phyloP scores from a whole-genome alignment of 768 basidiomycete genomes.

The Lyophyllum decastes region DNA sequence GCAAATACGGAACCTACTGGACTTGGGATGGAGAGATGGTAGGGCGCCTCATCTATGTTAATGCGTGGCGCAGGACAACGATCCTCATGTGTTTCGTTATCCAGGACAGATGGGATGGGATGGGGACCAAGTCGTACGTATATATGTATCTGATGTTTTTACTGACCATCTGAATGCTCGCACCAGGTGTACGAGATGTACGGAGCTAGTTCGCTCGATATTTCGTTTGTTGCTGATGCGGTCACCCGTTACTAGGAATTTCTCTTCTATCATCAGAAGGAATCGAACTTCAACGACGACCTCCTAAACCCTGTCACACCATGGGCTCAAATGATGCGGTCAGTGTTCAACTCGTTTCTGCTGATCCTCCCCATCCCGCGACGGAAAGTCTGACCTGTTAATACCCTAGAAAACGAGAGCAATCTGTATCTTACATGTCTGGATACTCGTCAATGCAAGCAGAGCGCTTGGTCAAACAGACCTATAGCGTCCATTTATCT shows the following conservation, averaged over 20 bases:
- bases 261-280: constrained; percentile 82
- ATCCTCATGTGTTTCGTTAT: constrained; percentile 8
- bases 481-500: constrained; percentile 78
- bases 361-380: background rate
- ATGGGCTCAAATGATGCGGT: constrained; percentile 79
- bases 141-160: constrained; percentile 23
- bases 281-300: constrained; percentile 60
- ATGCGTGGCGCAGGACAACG: constrained; percentile 5
- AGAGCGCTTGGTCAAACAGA: constrained; percentile 78
- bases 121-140: constrained; percentile 84
- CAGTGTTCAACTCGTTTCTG: constrained; percentile 20
- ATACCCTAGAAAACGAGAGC: constrained; percentile 15
- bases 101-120: constrained; percentile 65
- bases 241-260: constrained; percentile 57
- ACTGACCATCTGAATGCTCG: constrained; percentile 8
- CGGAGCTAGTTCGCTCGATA: constrained; percentile 30
- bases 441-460: constrained; percentile 41
- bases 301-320: constrained; percentile 61
- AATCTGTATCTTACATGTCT: constrained; percentile 8
- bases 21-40: constrained; percentile 87
- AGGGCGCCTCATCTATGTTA: constrained; percentile 14
- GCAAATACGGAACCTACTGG: constrained; percentile 82
- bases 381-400: background rate
- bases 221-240: constrained; percentile 15
- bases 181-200: constrained; percentile 54